Evolutionary conservation across 495 filamentous ascomycete genomes (phyloP).

Genomic region (Tuber indicum): DNA sequence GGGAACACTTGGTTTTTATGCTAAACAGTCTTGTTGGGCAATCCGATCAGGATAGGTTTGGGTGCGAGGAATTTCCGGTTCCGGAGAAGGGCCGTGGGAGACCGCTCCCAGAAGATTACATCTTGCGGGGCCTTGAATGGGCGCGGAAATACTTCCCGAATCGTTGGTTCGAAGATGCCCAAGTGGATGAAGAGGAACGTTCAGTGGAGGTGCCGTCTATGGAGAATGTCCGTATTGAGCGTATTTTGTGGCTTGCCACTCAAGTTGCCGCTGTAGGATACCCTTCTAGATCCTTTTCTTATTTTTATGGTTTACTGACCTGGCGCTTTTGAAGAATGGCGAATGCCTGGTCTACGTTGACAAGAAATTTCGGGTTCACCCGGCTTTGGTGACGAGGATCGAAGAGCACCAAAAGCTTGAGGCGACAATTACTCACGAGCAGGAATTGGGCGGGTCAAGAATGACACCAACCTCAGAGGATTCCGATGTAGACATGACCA

Average conservation of each 20-base stretch:
- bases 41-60: conserved; percentile 47
- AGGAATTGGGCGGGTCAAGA: conserved; percentile 4
- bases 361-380: conserved; percentile 25
- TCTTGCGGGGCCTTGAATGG: conserved; percentile 70
- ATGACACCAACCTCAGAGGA: conserved; percentile 15
- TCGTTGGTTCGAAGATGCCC: conserved; percentile 61
- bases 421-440: background rate
- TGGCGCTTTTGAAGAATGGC: conserved; percentile 16
- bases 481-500: conserved; percentile 34
- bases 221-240: conserved; percentile 57
- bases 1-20: conserved; percentile 56
- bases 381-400: conserved; percentile 23
- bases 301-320: background rate
- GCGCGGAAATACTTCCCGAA: conserved; percentile 61
- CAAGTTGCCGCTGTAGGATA: conserved; percentile 48
- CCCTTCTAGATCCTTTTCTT: background rate
- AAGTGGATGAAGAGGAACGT: conserved; percentile 70
- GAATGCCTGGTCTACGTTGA: conserved; percentile 27
- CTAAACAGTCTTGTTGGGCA: conserved; percentile 58
- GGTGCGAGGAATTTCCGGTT: conserved; percentile 50
- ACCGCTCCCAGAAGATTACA: conserved; percentile 80
- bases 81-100: conserved; percentile 49
- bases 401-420: conserved; percentile 15
- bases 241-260: conserved; percentile 67
- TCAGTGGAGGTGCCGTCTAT: conserved; percentile 63